phyloP scores from a whole-genome alignment of 2,329 filamentous ascomycete genomes.

The Neodidymelliopsis sp. region DNA sequence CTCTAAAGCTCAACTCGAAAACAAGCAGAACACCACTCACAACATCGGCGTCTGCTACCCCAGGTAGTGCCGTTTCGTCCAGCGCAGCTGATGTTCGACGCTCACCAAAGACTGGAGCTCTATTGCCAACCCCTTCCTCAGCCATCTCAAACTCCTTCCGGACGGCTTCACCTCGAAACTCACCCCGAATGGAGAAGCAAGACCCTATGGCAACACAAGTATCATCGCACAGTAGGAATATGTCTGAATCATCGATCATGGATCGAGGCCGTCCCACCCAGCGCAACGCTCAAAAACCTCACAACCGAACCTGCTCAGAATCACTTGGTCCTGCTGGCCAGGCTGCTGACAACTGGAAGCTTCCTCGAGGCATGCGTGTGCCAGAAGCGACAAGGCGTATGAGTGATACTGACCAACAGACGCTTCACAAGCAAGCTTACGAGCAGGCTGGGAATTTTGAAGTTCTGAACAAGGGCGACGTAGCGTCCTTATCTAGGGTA shows the following conservation, averaged over 20 bases:
- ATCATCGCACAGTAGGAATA: conserved; percentile 43
- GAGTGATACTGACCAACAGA: conserved; percentile 45
- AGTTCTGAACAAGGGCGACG: conserved; percentile 50
- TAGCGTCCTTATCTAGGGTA: conserved; percentile 66
- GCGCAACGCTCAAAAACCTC: conserved; percentile 41
- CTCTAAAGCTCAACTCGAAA: conserved; percentile 41
- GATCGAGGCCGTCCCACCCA: conserved; percentile 48
- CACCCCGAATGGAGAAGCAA: conserved; percentile 42
- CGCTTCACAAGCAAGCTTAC: conserved; percentile 49
- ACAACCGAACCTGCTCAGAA: conserved; percentile 46
- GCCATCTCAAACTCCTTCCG: conserved; percentile 43
- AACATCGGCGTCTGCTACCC: conserved; percentile 38
- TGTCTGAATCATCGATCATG: conserved; percentile 49
- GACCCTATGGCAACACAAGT: conserved; percentile 27
- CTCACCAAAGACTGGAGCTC: conserved; percentile 40
- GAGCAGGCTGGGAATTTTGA: conserved; percentile 52
- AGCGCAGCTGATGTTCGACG: conserved; percentile 41
- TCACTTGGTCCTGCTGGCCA: conserved; percentile 33
- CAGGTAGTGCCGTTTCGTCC: conserved; percentile 34
- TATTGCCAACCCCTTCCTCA: conserved; percentile 41
- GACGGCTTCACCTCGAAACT: conserved; percentile 42
- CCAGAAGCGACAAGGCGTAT: conserved; percentile 45
- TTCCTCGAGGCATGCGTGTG: conserved; percentile 49
- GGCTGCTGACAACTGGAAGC: conserved; percentile 43
- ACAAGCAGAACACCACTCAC: conserved; percentile 42